Evolutionary conservation across 2,329 filamentous ascomycete species (phyloP), one percentile per base, ranked within the genome.

Genomic region (Exophiala lecanii-corni): DNA sequence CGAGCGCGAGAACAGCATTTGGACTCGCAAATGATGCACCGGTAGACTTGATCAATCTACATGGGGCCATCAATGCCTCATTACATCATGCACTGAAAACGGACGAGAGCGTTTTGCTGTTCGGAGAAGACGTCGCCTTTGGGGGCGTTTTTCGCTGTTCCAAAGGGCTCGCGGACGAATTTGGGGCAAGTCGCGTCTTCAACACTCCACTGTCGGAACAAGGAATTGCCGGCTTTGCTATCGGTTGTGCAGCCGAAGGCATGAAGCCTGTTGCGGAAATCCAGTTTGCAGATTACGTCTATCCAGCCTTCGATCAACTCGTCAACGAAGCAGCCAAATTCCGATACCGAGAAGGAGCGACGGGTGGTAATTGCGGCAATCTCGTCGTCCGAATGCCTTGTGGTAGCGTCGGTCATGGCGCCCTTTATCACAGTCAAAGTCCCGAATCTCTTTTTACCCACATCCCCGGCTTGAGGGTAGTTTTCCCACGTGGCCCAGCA

Each of bases 101-200:
- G 25, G 89, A 96, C 57, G 87, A 94, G 52, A 81, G 83, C 13
- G 88, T 95, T 16, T 71, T 97, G 43, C 75, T 98, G 7, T 98
- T 98, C 58, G 92, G 92, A 31, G 92, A 98, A 66, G 92, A 98
- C 61, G 89, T 98, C 5, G 87, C 92, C 10, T 98, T 98, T 57
- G 92, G 92, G 31, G 92, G 92, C 41, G 92, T 98, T 12, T 98
- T 98, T 61, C 79, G 92, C 43, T 96, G 89, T 67, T 91, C 87
- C 21, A 91, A 92, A 81, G 87, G 89, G 56, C 75, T 98, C 12
- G 81, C 88, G 21, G 85, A 89, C 50, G 87, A 87, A 43, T 94
- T 92, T 62, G 92, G 92, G 6, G 76, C 79, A 2, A 85, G 92
- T 45, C 76, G 92, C 44, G 89, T 98, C 23, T 98, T 98, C 74